A percentile compares a stretch with the other conserved stretches of the same genome.
Evolutionary conservation across 1,284 basidiomycete species (phyloP).

Genomic region (Melampsora americana): DNA sequence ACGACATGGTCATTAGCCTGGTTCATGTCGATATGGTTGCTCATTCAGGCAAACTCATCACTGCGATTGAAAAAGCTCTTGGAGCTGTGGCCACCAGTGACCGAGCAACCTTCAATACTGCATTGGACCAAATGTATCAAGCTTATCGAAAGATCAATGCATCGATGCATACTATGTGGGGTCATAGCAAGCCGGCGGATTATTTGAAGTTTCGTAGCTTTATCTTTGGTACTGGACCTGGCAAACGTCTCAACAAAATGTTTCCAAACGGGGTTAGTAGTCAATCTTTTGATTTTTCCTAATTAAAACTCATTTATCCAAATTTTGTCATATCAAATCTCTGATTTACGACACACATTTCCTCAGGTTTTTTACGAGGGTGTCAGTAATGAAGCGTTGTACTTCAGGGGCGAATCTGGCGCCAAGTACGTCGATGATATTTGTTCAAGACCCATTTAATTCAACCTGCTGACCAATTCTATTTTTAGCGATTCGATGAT

Average conservation of each 20-base stretch:
- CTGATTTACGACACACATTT: no score
- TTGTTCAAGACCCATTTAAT: no score
- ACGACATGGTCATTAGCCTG: no score
- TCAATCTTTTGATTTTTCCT: no score
- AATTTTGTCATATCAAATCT: no score
- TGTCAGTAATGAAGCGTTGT: no score
- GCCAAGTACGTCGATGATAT: no score
- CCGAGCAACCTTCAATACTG: conserved; percentile 47
- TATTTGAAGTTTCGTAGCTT: conserved; percentile 52
- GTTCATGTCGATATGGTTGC: conserved; percentile 49
- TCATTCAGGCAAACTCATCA: conserved; percentile 49
- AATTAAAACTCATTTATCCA: no score
- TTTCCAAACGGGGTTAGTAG: conserved; percentile 49
- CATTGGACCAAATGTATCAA: conserved; percentile 46
- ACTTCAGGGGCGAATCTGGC: no score
- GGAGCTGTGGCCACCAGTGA: conserved; percentile 47
- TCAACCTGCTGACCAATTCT: conserved; percentile 47
- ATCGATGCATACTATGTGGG: conserved; percentile 53
- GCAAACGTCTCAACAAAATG: conserved; percentile 50
- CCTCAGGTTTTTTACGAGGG: no score
- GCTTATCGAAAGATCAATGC: conserved; percentile 51
- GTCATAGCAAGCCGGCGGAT: conserved; percentile 47
- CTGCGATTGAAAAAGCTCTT: conserved; percentile 49
- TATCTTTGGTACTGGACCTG: conserved; percentile 52
- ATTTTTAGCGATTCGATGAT: conserved; percentile 50